Evolutionary conservation across 1,139 yeast genomes (phyloP), one percentile per base, ranked within the genome.

Genomic region (Geotrichum klebahnii): DNA sequence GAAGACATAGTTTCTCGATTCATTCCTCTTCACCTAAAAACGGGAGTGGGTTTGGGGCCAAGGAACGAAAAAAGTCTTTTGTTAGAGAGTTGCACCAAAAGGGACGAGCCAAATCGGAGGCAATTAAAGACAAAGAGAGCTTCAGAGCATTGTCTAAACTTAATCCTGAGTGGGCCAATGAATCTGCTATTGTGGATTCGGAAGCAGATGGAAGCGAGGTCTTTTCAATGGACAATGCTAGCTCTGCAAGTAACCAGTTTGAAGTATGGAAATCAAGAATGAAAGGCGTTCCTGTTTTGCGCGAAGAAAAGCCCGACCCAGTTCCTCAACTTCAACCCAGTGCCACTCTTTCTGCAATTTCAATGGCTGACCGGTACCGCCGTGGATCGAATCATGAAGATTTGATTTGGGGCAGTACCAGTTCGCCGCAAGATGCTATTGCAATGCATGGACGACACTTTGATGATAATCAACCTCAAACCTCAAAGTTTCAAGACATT

Each of bases 71-170:
- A 20, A 40, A 40, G 26, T 12, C 35, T 6, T 4, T 43, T 44
- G 43, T 44, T 26, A 32, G 55, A 53, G 54, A 54, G 47, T 16
- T 44, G 53, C 33, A 51, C 50, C 34, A 57, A 50, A 46, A 52
- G 57, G 19, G 53, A 40, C 59, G 51, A 16, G 52, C 50, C 17
- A 48, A 46, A 40, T 40, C 44, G 20, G 44, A 40, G 17, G 44
- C 44, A 5, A 22, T 24, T 57, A 54, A 26, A 53, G 54, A 8
- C 54, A 50, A 19, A 61, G 50, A 16, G 58, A 54, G 61, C 60
- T 10, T 51, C 59, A 17, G 46, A 5, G 40, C 40, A 2, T 19
- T 43, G 22, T 43, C 40, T 12, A 32, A 41, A 14, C 32, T n/a
- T 8, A 41, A 32, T 22, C 51, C 51, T 2, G 51, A 42, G 32